Conservation (phyloP, 2,329 filamentous ascomycete genomes). For the Phyllosticta capitalensis region DNA sequence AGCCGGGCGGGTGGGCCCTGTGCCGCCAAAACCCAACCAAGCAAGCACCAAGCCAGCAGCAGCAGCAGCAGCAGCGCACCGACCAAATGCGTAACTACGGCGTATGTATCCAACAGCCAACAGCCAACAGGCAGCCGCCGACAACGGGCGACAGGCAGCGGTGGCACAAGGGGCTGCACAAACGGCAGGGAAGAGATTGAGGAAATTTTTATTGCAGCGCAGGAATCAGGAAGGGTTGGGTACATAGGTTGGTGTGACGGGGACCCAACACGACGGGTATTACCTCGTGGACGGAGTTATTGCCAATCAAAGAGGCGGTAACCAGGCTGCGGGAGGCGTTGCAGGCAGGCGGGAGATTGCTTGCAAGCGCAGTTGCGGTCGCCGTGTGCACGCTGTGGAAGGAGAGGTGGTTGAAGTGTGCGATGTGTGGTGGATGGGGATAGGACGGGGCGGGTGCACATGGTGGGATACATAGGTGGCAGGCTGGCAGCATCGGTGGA, state of each 20-base stretch:
- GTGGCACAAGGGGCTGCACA: background rate
- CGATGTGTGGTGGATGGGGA: background rate
- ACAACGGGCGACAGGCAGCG: background rate
- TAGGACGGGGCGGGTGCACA: background rate
- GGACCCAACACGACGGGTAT: background rate
- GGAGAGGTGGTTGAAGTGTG: background rate
- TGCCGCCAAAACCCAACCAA: too few relatives aligned
- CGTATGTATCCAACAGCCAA: too few relatives aligned
- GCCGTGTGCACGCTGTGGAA: background rate
- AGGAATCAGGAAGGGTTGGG: background rate
- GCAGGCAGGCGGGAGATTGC: background rate
- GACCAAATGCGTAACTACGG: too few relatives aligned
- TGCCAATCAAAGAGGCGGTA: background rate
- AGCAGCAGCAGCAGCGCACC: too few relatives aligned
- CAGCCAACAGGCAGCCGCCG: too few relatives aligned
- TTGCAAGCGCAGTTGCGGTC: background rate
- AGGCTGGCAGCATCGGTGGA: background rate
- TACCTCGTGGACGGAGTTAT: background rate
- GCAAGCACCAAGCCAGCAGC: too few relatives aligned
- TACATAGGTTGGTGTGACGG: background rate
- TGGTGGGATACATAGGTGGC: background rate
- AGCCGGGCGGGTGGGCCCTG: too few relatives aligned
- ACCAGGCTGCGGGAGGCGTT: background rate
- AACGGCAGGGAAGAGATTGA: background rate
- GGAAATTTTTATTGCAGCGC: too few relatives aligned